Percentiles rank a stretch among this genome's conserved stretches.
Conservation (phyloP, 768 basidiomycete genomes). For the Trametopsis cervina region DNA sequence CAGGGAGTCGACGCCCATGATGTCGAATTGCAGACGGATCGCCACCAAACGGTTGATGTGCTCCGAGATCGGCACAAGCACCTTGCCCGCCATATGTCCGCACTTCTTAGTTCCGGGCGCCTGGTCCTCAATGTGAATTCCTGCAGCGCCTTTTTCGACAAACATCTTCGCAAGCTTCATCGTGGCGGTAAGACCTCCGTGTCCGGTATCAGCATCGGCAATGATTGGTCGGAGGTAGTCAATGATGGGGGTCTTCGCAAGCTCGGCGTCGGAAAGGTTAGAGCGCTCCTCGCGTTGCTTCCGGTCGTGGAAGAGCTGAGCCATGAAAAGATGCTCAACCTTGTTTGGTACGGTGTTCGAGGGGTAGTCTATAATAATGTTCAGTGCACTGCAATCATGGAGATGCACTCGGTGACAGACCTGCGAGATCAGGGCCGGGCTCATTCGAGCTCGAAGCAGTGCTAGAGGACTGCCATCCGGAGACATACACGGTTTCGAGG, state of each 20-base stretch:
- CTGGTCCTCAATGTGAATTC: slow-evolving; percentile 97
- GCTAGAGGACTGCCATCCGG: slow-evolving; percentile 92
- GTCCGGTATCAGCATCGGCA: slow-evolving; percentile 97
- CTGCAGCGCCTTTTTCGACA: slow-evolving; percentile 96
- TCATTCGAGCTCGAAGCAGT: slow-evolving; percentile 93
- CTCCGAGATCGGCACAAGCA: slow-evolving; percentile 94
- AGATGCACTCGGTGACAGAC: slow-evolving; percentile 34
- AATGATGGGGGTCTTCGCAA: slow-evolving; percentile 59
- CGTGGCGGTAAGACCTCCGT: slow-evolving; percentile 94
- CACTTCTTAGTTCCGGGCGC: slow-evolving; percentile 97
- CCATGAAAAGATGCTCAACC: slow-evolving; percentile 96
- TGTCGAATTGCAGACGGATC: slow-evolving; percentile 94
- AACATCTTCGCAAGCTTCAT: slow-evolving; percentile 99
- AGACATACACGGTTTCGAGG: slow-evolving; percentile 97
- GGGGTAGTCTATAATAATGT: slow-evolving; percentile 70
- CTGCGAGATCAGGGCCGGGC: slow-evolving; percentile 97
- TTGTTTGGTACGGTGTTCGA: slow-evolving; percentile 99
- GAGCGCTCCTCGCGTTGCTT: slow-evolving; percentile 86
- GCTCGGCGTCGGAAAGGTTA: slow-evolving; percentile 60
- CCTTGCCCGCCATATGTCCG: slow-evolving; percentile 92
- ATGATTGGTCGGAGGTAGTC: slow-evolving; percentile 94
- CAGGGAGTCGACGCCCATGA: slow-evolving; percentile 97
- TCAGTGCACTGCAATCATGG: not conserved
- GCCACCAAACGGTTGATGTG: slow-evolving; percentile 98
- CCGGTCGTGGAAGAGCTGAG: slow-evolving; percentile 98